Base-by-base conservation (phyloP, 2,329 filamentous ascomycete species). In the Trichothecium roseum region DNA sequence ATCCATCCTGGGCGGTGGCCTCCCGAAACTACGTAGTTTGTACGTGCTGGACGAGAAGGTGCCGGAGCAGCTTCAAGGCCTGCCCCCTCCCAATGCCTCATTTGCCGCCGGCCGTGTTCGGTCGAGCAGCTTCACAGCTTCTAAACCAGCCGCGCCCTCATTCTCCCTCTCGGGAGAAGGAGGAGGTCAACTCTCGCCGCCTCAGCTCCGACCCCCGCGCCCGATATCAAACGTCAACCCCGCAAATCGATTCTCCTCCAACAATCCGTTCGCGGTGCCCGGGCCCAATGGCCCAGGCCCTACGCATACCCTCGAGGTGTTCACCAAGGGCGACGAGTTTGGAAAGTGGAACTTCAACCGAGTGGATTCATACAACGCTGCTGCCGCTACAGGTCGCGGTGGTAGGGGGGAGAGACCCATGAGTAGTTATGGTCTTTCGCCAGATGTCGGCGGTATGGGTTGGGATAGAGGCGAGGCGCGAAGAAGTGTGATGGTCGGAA, bases 31-130 rank as follows among this genome's bases (percentile, higher is more conserved):
- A 8, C 70, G 70, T 26, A 74, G 79, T 16, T 72, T 96, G 7
- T 95, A 93, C 53, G 89, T 95, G 14, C 81, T 85, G 34, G 87
- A 95, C 49, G 74, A 81, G 18, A 69, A 74, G 34, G 94, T 96
- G 53, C 79, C 87, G 2, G 85, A 94, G 45, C 71, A 80, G 9
- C 73, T 95, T 5, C 69, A 87, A 30, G 67, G 66, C 12, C 67
- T 89, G 6, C 81, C 84, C 3, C 82, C 81, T 2, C 81, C 84
- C 1, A 65, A 52, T 31, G 52, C 54, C 12, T 45, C 49, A 29
- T 55, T 57, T 32, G 46, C 49, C 5, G 50, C 39, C 28, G 47
- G 48, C 1, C 50, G 57, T 20, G 39, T 42, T 20, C 49, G 53
- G 28, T 59, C 54, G 37, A 54, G 51, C 35, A 37, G 34, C 18